These are phyloP conservation scores for Daucus carota DNA, from an alignment of 129 eudicot species.

Conservation along the genomic window DH1_v3.0 NC_030386.2:23550501-23551000, in stretches of 20 bases:
- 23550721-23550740: background rate
- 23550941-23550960: background rate
- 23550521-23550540: background rate
- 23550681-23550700: conserved; percentile 5
- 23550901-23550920: background rate
- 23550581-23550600: background rate
- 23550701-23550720: background rate
- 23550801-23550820: background rate
- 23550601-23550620: conserved; percentile 15
- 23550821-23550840: background rate
- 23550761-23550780: too few species aligned
- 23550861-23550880: background rate
- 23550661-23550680: conserved; percentile 25
- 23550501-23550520: background rate
- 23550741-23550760: background rate
- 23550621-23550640: conserved; percentile 31
- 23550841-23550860: background rate
- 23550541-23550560: conserved; percentile 1
- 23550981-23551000: conserved; percentile 14
- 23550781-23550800: background rate
- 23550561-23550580: background rate
- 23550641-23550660: conserved; percentile 21
- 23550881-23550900: background rate
- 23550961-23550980: background rate
- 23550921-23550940: background rate